A percentile compares a stretch with the other conserved stretches of the same genome.
Evolutionary conservation across 2,329 filamentous ascomycete genomes (phyloP).

Genomic region (Leptographium flavum): DNA sequence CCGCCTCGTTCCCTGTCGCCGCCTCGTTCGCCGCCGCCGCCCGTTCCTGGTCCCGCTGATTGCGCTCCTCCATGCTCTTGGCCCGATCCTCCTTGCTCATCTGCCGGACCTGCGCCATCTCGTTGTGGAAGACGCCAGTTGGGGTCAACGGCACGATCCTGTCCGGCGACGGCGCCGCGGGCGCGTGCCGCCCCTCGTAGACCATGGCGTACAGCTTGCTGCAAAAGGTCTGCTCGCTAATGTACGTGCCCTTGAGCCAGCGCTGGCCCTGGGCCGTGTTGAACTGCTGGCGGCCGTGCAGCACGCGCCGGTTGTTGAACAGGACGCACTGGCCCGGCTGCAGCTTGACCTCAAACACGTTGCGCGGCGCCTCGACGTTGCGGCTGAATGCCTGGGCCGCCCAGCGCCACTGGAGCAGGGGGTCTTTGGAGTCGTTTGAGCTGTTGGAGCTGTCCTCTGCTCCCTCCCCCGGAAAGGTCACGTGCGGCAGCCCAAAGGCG

Average conservation of each 20-base stretch:
- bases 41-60: too few species aligned
- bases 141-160: too few species aligned
- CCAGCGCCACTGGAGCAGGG: conserved; percentile 11
- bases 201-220: conserved; percentile 16
- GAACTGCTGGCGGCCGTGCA: conserved; percentile 73
- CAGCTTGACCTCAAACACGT: conserved; percentile 58
- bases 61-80: too few species aligned
- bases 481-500: conserved; percentile 1
- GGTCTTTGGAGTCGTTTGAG: background rate
- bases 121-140: too few species aligned
- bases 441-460: background rate
- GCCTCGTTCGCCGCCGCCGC: too few species aligned
- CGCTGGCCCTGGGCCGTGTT: conserved; percentile 48
- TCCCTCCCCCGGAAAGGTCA: background rate
- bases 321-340: conserved; percentile 75
- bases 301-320: conserved; percentile 78
- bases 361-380: conserved; percentile 39
- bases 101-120: too few species aligned
- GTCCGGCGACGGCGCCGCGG: background rate
- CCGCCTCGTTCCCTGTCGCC: too few species aligned
- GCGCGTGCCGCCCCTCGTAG: background rate
- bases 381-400: conserved; percentile 41
- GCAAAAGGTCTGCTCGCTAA: conserved; percentile 38
- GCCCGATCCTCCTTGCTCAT: too few species aligned
- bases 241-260: conserved; percentile 78